These are phyloP conservation scores for Diaporthe ampelina DNA, from an alignment of 2,329 filamentous ascomycete genomes.

Conservation along the genomic window DNA sequence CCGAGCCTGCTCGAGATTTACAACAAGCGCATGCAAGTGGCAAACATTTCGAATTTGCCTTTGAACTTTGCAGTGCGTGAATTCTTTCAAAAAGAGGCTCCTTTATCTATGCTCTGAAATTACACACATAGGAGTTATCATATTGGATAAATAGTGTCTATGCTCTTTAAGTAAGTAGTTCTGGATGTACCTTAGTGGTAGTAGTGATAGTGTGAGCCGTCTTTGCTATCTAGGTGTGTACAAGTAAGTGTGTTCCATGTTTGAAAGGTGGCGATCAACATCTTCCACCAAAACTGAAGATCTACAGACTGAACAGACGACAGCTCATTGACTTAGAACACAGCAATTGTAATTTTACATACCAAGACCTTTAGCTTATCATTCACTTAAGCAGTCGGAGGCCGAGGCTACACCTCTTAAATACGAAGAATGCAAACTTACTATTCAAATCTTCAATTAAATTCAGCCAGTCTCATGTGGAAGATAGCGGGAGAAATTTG, in stretches of 20 bases:
- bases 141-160: not conserved
- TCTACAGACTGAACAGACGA: not conserved
- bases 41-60: not conserved
- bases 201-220: too few relatives aligned
- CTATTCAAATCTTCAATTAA: too few relatives aligned
- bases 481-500: not conserved
- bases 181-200: too few relatives aligned
- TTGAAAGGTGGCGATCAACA: too few relatives aligned
- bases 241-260: too few relatives aligned
- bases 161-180: too few relatives aligned
- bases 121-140: not conserved
- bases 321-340: rapidly evolving
- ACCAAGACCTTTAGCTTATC: not conserved
- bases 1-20: too few relatives aligned
- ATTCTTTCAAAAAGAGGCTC: not conserved
- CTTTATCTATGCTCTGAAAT: not conserved
- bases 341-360: not conserved
- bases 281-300: not conserved
- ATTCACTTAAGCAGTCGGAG: not conserved
- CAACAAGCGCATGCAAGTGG: not conserved
- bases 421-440: not conserved
- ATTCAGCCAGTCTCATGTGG: not conserved
- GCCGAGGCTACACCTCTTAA: too few relatives aligned
- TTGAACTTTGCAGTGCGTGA: not conserved
- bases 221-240: not conserved